These are phyloP conservation scores for Neurospora africana DNA, from an alignment of 495 filamentous ascomycete species.

Conservation along the genomic window DNA sequence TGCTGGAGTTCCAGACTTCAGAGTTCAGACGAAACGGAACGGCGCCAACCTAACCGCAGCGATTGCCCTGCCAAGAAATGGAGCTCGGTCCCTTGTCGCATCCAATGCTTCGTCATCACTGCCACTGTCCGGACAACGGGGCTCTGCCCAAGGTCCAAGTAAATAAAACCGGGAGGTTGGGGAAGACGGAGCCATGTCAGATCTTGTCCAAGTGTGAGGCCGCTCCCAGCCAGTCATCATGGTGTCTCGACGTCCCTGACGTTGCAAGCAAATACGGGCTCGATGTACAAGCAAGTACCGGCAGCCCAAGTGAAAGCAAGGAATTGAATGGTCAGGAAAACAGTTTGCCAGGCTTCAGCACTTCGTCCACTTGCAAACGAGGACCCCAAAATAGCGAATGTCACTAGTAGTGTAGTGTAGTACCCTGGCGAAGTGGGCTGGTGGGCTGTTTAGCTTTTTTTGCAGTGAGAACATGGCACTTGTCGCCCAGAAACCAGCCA, in stretches of 20 bases:
- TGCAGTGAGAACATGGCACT: neutral
- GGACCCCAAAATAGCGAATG: neutral
- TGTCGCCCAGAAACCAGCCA: neutral
- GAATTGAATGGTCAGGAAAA: neutral
- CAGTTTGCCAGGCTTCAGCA: neutral
- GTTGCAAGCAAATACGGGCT: neutral
- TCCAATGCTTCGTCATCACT: slow-evolving; percentile 1
- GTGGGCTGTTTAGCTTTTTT: neutral
- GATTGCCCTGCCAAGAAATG: slow-evolving; percentile 5
- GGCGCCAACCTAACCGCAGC: slow-evolving; percentile 4
- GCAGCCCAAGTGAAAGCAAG: neutral
- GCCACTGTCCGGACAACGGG: slow-evolving; percentile 19
- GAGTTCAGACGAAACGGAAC: neutral
- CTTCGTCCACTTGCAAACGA: neutral
- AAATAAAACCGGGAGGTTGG: slow-evolving; percentile 28
- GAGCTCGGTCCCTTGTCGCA: neutral
- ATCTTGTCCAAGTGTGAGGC: neutral
- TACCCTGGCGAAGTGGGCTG: neutral
- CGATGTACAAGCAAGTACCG: neutral
- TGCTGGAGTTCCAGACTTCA: neutral
- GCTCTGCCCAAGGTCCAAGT: slow-evolving; percentile 8
- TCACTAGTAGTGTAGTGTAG: neutral
- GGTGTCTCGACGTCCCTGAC: neutral
- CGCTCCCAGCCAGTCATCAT: slow-evolving; percentile 10
- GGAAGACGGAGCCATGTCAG: slow-evolving; percentile 4